Conservation (phyloP, 352 stramenopile genomes). For the Phytophthora chlamydospora region DNA sequence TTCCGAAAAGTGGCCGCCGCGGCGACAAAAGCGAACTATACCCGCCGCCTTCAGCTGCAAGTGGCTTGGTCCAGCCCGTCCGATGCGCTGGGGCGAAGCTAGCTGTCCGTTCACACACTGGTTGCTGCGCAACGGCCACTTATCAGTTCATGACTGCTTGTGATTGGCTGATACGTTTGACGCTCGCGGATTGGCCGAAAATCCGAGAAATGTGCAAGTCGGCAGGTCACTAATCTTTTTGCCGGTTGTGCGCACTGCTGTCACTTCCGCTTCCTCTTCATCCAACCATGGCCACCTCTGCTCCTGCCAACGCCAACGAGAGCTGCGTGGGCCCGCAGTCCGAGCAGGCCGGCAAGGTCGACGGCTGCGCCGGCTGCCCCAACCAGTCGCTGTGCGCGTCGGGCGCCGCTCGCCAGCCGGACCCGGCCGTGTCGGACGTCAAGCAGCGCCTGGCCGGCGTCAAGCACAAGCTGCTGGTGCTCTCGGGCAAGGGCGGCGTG, state of each 20-base stretch:
- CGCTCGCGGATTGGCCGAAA: too few species aligned
- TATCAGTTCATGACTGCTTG: too few species aligned
- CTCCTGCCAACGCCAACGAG: constrained; percentile 75
- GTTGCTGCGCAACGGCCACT: too few species aligned
- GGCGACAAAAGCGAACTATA: too few species aligned
- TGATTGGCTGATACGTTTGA: too few species aligned
- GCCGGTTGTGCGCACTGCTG: constrained; percentile 5
- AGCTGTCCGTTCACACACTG: too few species aligned
- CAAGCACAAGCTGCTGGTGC: constrained; percentile 98
- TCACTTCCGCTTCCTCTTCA: neutral
- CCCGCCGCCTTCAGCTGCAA: too few species aligned
- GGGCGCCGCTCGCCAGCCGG: constrained; percentile 85
- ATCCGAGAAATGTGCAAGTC: neutral
- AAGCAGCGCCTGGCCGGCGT: constrained; percentile 74
- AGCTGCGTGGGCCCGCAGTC: constrained; percentile 96
- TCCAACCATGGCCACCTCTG: constrained; percentile 41
- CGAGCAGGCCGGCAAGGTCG: constrained; percentile 93
- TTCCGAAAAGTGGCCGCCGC: neutral
- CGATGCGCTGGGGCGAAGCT: too few species aligned
- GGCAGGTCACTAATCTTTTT: constrained; percentile 20
- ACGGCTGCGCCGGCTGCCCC: constrained; percentile 96
- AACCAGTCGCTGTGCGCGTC: constrained; percentile 97
- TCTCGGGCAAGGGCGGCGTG: constrained; percentile 99
- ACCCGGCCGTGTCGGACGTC: constrained; percentile 91
- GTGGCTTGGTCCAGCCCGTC: too few species aligned